A percentile compares a stretch with the other conserved stretches of the same genome.
These are phyloP conservation scores for Symbiodinium natans DNA, from an alignment of 73 alveolate species.

Conservation along the genomic window DNA sequence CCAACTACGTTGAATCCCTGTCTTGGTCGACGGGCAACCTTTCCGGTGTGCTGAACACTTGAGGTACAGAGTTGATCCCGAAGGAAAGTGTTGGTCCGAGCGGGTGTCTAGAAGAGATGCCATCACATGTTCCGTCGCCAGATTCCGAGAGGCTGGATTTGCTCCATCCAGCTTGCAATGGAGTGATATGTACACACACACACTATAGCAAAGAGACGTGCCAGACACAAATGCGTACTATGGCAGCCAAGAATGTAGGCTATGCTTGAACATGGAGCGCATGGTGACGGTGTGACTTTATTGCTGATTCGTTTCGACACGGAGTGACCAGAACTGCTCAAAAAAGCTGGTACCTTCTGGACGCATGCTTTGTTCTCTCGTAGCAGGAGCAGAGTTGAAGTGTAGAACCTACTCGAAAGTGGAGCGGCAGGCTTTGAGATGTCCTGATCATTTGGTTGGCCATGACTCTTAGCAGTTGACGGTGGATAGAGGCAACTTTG, in stretches of 20 bases:
- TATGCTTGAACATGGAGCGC: background rate
- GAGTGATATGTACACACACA: background rate
- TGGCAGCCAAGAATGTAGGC: no score
- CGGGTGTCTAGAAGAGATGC: background rate
- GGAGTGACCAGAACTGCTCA: background rate
- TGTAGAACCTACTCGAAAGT: no score
- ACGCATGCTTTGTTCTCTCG: no score
- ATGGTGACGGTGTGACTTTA: background rate
- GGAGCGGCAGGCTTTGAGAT: no score
- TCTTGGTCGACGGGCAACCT: conserved; percentile 1
- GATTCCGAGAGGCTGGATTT: background rate
- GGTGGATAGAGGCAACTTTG: no score
- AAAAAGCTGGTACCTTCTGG: no score
- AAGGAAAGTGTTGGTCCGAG: conserved; percentile 4
- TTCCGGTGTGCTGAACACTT: background rate
- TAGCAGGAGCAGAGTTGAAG: no score
- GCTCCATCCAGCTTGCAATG: conserved; percentile 4
- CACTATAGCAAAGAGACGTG: background rate
- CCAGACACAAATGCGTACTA: no score
- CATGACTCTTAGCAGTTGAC: no score
- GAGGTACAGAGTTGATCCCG: background rate
- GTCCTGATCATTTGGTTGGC: no score
- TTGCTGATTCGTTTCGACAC: background rate
- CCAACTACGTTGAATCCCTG: background rate
- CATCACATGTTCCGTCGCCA: conserved; percentile 2